phyloP scores from a whole-genome alignment of 2,329 filamentous ascomycete species.

The Cadophora sp. region DNA sequence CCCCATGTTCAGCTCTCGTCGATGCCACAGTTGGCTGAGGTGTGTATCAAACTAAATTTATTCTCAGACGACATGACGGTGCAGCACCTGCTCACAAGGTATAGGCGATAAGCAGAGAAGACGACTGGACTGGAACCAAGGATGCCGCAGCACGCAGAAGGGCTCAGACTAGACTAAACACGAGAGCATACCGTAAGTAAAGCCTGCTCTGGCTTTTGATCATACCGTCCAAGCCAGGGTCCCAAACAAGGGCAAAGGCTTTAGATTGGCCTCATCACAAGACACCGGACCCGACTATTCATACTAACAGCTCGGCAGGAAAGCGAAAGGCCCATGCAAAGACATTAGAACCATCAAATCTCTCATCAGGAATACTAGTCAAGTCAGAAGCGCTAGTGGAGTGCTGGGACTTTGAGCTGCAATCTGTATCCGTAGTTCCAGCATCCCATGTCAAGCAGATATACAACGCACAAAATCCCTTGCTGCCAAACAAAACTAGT shows the following conservation, averaged over 20 bases:
- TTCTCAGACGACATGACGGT: constrained; percentile 21
- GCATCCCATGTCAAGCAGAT: constrained; percentile 45
- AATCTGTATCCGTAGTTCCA: constrained; percentile 45
- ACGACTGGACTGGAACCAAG: constrained; percentile 55
- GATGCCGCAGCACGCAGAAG: constrained; percentile 51
- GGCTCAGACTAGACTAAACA: constrained; percentile 54
- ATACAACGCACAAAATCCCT: constrained; percentile 44
- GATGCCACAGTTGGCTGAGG: constrained; percentile 51
- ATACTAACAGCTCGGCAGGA: constrained; percentile 42
- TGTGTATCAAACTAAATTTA: constrained; percentile 41
- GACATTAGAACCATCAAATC: constrained; percentile 34
- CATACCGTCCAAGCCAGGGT: constrained; percentile 27
- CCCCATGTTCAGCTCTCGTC: constrained; percentile 40
- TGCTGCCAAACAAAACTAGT: constrained; percentile 41
- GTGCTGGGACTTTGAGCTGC: constrained; percentile 47
- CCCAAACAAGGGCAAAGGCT: too few species aligned
- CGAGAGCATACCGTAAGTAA: constrained; percentile 53
- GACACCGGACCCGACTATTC: background rate
- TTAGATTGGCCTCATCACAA: background rate
- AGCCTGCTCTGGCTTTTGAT: constrained; percentile 23
- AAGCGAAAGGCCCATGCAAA: constrained; percentile 45
- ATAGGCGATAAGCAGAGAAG: constrained; percentile 49
- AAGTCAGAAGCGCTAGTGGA: constrained; percentile 45
- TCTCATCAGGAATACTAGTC: constrained; percentile 31
- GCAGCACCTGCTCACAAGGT: constrained; percentile 41